Evolutionary conservation across 768 basidiomycete genomes (phyloP), one percentile per base, ranked within the genome.

Genomic region (Lenzites betulinus): DNA sequence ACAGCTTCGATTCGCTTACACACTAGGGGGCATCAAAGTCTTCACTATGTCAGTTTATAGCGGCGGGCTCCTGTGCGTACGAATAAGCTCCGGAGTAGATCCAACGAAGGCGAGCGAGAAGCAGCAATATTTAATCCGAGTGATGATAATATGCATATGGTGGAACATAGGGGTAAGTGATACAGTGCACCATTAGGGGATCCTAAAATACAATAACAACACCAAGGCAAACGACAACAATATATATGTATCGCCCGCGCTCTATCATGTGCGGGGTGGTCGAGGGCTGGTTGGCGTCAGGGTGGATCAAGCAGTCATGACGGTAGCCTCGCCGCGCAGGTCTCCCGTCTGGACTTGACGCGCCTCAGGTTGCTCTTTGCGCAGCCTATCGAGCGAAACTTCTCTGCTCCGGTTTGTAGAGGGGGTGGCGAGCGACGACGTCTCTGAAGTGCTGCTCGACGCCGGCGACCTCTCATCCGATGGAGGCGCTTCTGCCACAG

Each of bases 341-440:
- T 64, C 68, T 4, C 58, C 68, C 2, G 42, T 63, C 44, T 64
- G 59, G 15, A 61, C 53, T 42, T 51, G 22, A 8, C 64, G 56
- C 38, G 64, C 62, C 5, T 65, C 68, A 2, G 66, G 60, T 39
- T 65, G 61, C 18, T 65, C 41, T 60, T 64, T 26, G 35, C 56
- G 51, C 46, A 61, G 55, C 36, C 52, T 46, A 3, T 56, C 26
- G 6, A 59, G 60, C 2, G 69, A 51, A 28, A 52, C 52, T 22
- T 51, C 62, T 18, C 26, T 15, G 30, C 35, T 36, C 33, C 20
- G 48, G 39, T 8, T 51, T 50, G 54, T 48, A 46, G 35, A 35
- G 6, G 62, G 62, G 13, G 62, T 63, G 1, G 55, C 62, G 5
- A 59, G n/a, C 18, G 55, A 54, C 47, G 57, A 63, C 41, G 62